These are phyloP conservation scores for Mycena pura DNA, from an alignment of 768 basidiomycete genomes.

Conservation along the genomic window DNA sequence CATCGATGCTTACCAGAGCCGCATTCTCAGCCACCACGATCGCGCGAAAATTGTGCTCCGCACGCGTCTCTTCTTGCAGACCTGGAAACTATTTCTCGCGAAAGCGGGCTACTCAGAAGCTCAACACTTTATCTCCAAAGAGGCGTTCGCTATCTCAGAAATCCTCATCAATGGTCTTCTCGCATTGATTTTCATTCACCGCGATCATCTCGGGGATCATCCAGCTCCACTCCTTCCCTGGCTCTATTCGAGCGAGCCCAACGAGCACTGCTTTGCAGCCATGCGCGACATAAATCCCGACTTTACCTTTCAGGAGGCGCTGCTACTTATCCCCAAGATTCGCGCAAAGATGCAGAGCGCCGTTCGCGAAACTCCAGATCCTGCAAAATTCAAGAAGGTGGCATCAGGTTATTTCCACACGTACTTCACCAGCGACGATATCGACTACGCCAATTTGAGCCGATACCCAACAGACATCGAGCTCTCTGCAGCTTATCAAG, in stretches of 20 bases:
- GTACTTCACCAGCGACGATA: background rate
- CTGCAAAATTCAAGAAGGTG: background rate
- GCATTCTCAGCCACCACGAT: background rate
- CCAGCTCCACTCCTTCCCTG: no score
- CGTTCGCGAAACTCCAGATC: no score
- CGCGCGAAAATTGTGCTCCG: background rate
- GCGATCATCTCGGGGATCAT: no score
- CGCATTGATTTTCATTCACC: constrained; percentile 29
- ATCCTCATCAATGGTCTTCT: constrained; percentile 30
- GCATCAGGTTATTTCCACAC: background rate
- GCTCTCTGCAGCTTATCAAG: background rate
- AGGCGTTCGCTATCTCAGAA: no score
- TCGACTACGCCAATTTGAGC: background rate
- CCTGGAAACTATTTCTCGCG: constrained; percentile 11
- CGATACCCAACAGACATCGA: background rate
- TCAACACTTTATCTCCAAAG: constrained; percentile 31
- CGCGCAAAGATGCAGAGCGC: no score
- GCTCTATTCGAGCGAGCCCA: no score
- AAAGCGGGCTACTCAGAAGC: constrained; percentile 1
- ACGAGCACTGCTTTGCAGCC: no score
- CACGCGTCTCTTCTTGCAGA: constrained; percentile 6
- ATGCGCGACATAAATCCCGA: no score
- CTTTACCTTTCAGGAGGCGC: no score
- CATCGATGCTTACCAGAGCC: constrained; percentile 2
- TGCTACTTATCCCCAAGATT: no score